Evolutionary conservation across 495 filamentous ascomycete species (phyloP), one percentile per base, ranked within the genome.

Genomic region (Neurospora sp.): DNA sequence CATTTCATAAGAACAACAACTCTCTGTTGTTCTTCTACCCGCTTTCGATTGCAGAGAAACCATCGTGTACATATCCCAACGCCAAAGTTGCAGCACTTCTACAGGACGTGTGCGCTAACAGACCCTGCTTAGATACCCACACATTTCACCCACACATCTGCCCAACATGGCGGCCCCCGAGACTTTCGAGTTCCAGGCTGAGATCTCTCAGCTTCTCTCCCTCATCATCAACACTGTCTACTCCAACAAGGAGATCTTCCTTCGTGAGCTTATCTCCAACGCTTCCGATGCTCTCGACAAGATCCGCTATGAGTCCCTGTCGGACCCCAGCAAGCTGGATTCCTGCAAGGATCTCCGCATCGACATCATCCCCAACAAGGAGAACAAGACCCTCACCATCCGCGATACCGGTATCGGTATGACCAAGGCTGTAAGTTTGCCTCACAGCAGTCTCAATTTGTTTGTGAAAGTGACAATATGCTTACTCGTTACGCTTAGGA

Each of bases 141-240:
- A 73, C 38, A 75, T 48, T 48, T 72, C 71, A 74, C 48, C 44
- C 72, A 76, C 48, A 78, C 73, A 81, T 66, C 54, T 66, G 54
- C 71, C 77, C 75, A 38, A 74, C 86, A 93, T 82, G 82, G 96
- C 96, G 94, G 84, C 94, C 27, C 27, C 54, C 82, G 92, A 97
- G 88, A 96, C 93, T 74, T 98, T 98, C 87, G 94, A 98, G 91
- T 99, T 99, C 88, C 96, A 99, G 90, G 95, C 94, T 92, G 95
- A 98, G 92, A 98, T 98, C 84, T 97, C 94, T 91, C 96, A 99
- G 93, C 93, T 99, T 71, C 92, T 99, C 81, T 94, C 92, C 75
- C 91, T 99, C 81, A 98, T 99, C 86, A 98, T 99, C 88, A 99
- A 99, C 92, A 98, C 96, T 74, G 96, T 99, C 87, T 99, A 99